Conservation (phyloP, 768 basidiomycete genomes). For the Xanthoconium purpureum region DNA sequence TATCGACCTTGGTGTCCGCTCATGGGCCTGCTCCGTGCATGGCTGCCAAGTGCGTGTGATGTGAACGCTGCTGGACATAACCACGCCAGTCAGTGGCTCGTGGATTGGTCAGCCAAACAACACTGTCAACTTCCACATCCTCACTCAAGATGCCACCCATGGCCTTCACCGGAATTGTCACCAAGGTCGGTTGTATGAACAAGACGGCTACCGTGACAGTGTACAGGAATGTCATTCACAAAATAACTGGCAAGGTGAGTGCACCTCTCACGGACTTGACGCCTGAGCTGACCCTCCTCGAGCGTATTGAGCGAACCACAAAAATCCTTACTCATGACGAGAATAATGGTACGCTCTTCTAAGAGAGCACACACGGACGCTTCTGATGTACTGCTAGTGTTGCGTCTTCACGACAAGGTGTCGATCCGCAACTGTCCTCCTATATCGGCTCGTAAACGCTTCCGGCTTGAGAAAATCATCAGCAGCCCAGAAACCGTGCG, state of each 20-base stretch:
- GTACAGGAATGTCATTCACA: constrained; percentile 68
- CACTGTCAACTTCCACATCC: background rate
- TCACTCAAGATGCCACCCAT: constrained; percentile 65
- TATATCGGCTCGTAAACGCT: constrained; percentile 74
- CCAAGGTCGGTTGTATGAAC: constrained; percentile 78
- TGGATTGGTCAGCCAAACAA: background rate
- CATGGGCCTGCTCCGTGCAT: too few relatives aligned
- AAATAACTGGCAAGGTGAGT: constrained; percentile 72
- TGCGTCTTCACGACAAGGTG: constrained; percentile 68
- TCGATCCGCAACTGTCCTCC: constrained; percentile 81
- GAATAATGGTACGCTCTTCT: constrained; percentile 52
- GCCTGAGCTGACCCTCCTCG: constrained; percentile 3
- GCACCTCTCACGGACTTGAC: background rate
- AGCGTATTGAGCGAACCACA: constrained; percentile 74
- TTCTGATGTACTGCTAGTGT: constrained; percentile 38
- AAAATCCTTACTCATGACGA: constrained; percentile 80
- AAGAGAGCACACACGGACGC: background rate
- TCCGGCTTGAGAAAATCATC: constrained; percentile 64
- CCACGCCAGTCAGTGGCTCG: too few relatives aligned
- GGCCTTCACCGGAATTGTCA: constrained; percentile 70
- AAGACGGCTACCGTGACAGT: constrained; percentile 86
- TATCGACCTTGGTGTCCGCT: too few relatives aligned
- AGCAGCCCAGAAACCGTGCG: constrained; percentile 67
- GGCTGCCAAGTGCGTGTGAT: too few relatives aligned
- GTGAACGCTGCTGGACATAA: too few relatives aligned